Percentiles rank a stretch among this genome's conserved stretches.
phyloP scores from a whole-genome alignment of 352 stramenopile species.

The Pythium dissotocum region DNA sequence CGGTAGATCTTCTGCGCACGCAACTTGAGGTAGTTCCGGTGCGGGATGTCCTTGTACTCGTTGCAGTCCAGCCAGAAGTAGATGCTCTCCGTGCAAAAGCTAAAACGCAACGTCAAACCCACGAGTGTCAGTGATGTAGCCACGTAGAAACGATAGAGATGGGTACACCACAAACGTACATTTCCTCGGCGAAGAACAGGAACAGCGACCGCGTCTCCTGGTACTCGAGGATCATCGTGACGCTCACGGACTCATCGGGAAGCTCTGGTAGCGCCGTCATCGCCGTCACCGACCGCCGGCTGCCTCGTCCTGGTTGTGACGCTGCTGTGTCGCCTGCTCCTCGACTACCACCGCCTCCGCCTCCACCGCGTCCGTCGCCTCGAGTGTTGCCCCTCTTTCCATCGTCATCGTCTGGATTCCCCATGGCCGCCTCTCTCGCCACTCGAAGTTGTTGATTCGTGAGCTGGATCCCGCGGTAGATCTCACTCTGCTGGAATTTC shows the following conservation, averaged over 20 bases:
- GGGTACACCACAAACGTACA: conserved; percentile 40
- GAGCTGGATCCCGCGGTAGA: conserved; percentile 60
- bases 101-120: conserved; percentile 17
- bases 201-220: conserved; percentile 63
- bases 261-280: conserved; percentile 16
- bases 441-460: conserved; percentile 25
- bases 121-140: conserved; percentile 1
- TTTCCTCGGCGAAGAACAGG: conserved; percentile 76
- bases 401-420: not conserved
- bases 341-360: not conserved
- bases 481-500: conserved; percentile 73
- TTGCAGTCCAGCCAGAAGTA: conserved; percentile 87
- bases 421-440: conserved; percentile 14
- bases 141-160: conserved; percentile 2
- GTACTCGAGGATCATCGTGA: conserved; percentile 63
- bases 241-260: conserved; percentile 44
- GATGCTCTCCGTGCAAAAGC: conserved; percentile 78
- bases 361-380: not conserved
- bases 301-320: not conserved
- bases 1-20: conserved; percentile 77
- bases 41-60: conserved; percentile 78
- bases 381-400: not conserved
- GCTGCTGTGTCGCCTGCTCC: not conserved
- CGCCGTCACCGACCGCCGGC: conserved; percentile 5
- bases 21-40: conserved; percentile 74